Percentiles rank a stretch among this genome's conserved stretches.
These are phyloP conservation scores for Nothomitra cinnamomea DNA, from an alignment of 2,329 filamentous ascomycete genomes.

Conservation along the genomic window DNA sequence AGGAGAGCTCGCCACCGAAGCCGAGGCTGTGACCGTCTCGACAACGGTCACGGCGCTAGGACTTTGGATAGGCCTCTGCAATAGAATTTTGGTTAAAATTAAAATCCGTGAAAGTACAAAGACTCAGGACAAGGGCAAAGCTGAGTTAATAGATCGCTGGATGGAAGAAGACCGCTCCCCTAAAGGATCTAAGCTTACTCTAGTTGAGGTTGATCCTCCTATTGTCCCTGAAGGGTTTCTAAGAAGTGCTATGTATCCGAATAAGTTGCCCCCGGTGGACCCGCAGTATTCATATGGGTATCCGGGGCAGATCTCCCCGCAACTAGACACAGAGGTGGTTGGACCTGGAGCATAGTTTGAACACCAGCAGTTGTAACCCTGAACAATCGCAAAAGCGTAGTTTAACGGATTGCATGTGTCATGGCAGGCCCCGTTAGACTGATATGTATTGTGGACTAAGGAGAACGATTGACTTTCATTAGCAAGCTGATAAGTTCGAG, in stretches of 20 bases:
- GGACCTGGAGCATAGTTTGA: conserved; percentile 27
- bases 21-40: conserved; percentile 5
- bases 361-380: conserved; percentile 31
- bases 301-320: conserved; percentile 27
- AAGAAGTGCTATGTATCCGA: conserved; percentile 25
- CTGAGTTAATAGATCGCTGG: not conserved
- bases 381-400: conserved; percentile 29
- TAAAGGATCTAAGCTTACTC: conserved; percentile 10
- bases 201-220: conserved; percentile 4
- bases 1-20: conserved; percentile 3
- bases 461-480: not conserved
- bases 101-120: not conserved
- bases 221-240: conserved; percentile 17
- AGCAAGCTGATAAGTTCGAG: conserved; percentile 6
- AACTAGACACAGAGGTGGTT: conserved; percentile 20
- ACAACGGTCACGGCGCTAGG: conserved; percentile 1
- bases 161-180: not conserved
- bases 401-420: conserved; percentile 19
- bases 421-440: conserved; percentile 29
- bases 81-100: not conserved
- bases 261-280: conserved; percentile 22
- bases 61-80: conserved; percentile 1
- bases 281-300: conserved; percentile 30
- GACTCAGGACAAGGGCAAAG: not conserved
- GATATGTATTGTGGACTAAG: conserved; percentile 23